These are phyloP conservation scores for Fraxinus nigra DNA, from an alignment of 305 asterid genomes.

Conservation along the genomic window DNA sequence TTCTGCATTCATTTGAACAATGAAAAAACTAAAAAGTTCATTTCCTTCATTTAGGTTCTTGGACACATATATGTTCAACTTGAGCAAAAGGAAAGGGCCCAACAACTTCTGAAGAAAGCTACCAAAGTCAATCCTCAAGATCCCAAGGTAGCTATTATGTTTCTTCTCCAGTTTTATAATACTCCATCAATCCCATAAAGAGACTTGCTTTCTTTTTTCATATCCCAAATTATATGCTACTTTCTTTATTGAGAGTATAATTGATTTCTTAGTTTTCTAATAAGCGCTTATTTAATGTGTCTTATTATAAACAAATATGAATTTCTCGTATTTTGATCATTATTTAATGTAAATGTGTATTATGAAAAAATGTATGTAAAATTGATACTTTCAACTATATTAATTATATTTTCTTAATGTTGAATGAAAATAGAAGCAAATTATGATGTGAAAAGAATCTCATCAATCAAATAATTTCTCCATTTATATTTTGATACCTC, in stretches of 20 bases:
- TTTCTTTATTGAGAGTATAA: not conserved
- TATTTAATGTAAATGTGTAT: not conserved
- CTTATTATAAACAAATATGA: too few relatives aligned
- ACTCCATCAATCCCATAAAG: not conserved
- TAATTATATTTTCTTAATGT: not conserved
- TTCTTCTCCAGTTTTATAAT: not conserved
- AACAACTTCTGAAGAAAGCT: constrained; percentile 77
- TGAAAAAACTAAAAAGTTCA: constrained; percentile 20
- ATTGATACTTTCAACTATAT: not conserved
- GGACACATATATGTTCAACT: constrained; percentile 87
- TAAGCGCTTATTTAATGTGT: not conserved
- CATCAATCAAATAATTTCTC: too few relatives aligned
- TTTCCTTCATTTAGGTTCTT: constrained; percentile 54
- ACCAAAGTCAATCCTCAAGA: constrained; percentile 88
- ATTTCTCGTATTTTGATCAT: not conserved
- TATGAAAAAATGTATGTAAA: not conserved
- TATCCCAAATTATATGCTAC: not conserved
- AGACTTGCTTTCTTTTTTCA: not conserved
- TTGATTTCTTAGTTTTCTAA: not conserved
- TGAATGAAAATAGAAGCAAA: too few relatives aligned
- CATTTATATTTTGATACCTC: too few relatives aligned
- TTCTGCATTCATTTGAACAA: constrained; percentile 9
- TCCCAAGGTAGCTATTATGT: constrained; percentile 61
- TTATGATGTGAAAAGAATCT: too few relatives aligned
- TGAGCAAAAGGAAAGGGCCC: constrained; percentile 85